Evolutionary conservation across 495 filamentous ascomycete species (phyloP).

Genomic region (Talaromyces trachyspermus): DNA sequence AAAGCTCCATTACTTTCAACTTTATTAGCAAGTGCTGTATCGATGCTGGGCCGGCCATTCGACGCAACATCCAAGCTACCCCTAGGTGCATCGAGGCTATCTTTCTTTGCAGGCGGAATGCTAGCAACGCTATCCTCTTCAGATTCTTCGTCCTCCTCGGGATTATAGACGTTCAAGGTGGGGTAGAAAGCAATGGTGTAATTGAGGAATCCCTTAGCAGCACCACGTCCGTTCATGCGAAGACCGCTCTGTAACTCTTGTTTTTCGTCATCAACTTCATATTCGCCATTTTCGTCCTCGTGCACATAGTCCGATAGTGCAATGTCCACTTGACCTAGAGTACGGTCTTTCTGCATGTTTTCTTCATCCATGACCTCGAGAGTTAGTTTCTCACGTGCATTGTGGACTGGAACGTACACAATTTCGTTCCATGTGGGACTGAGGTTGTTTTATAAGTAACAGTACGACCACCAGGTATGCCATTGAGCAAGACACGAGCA

Average conservation of each 20-base stretch:
- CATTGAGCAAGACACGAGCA: constrained; percentile 77
- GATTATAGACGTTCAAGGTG: constrained; percentile 76
- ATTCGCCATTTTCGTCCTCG: constrained; percentile 74
- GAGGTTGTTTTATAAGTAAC: constrained; percentile 96
- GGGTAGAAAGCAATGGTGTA: constrained; percentile 91
- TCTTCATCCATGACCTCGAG: constrained; percentile 98
- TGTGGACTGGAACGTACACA: constrained; percentile 88
- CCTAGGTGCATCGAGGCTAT: constrained; percentile 19
- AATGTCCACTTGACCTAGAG: constrained; percentile 72
- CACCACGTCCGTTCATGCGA: constrained; percentile 56
- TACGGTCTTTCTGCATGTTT: constrained; percentile 77
- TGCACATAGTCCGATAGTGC: constrained; percentile 69
- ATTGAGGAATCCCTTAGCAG: constrained; percentile 69
- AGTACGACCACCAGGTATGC: constrained; percentile 80
- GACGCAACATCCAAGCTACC: constrained; percentile 7
- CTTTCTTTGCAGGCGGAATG: no score
- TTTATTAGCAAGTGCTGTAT: constrained; percentile 20
- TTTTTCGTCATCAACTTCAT: constrained; percentile 72
- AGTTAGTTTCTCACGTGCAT: constrained; percentile 69
- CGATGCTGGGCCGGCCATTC: constrained; percentile 31
- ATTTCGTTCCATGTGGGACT: constrained; percentile 96
- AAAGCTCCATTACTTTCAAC: constrained; percentile 7
- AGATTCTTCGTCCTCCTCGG: constrained; percentile 76
- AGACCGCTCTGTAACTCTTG: constrained; percentile 51
- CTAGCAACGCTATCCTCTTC: no score